Evolutionary conservation across 345 rosid genomes (phyloP).

Genomic region (Cochlearia excelsa): DNA sequence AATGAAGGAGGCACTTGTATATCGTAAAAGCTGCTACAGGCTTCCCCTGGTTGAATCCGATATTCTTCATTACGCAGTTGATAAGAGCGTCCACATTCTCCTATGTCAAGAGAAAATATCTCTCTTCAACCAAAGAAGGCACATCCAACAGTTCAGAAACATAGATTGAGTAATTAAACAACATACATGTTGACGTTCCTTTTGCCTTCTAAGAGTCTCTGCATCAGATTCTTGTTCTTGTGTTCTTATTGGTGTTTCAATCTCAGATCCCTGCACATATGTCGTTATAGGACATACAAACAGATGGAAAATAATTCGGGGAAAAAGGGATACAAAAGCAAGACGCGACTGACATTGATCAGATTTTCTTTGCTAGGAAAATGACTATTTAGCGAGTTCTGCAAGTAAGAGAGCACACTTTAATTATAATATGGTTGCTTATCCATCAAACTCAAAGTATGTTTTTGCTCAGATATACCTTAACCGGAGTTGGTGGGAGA

Average conservation of each 20-base stretch:
- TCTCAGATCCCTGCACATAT: slow-evolving; percentile 59
- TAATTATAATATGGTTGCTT: slow-evolving; percentile 10
- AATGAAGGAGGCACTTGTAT: slow-evolving; percentile 86
- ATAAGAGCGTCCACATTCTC: slow-evolving; percentile 85
- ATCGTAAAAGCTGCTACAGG: slow-evolving; percentile 95
- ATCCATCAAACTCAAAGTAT: slow-evolving; percentile 14
- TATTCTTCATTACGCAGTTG: slow-evolving; percentile 66
- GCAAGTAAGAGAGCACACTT: slow-evolving; percentile 32
- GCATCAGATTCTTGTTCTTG: slow-evolving; percentile 68
- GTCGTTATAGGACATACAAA: slow-evolving; percentile 11
- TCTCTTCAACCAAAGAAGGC: slow-evolving; percentile 20
- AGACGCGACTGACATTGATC: slow-evolving; percentile 46
- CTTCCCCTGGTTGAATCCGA: slow-evolving; percentile 84
- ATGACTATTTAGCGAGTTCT: slow-evolving; percentile 78
- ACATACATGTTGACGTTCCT: slow-evolving; percentile 83
- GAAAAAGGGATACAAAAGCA: slow-evolving; percentile 9
- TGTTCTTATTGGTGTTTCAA: slow-evolving; percentile 50
- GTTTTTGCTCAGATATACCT: slow-evolving; percentile 40
- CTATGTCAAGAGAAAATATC: slow-evolving; percentile 44
- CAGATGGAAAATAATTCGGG: slow-evolving; percentile 18
- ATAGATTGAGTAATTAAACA: slow-evolving; percentile 24
- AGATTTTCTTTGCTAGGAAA: slow-evolving; percentile 47
- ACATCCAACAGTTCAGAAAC: slow-evolving; percentile 19
- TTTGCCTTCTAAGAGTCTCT: slow-evolving; percentile 57
- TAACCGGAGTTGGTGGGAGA: slow-evolving; percentile 47